These are phyloP conservation scores for Aspergillus sp. DNA, from an alignment of 2,329 filamentous ascomycete genomes.

Conservation along the genomic window DNA sequence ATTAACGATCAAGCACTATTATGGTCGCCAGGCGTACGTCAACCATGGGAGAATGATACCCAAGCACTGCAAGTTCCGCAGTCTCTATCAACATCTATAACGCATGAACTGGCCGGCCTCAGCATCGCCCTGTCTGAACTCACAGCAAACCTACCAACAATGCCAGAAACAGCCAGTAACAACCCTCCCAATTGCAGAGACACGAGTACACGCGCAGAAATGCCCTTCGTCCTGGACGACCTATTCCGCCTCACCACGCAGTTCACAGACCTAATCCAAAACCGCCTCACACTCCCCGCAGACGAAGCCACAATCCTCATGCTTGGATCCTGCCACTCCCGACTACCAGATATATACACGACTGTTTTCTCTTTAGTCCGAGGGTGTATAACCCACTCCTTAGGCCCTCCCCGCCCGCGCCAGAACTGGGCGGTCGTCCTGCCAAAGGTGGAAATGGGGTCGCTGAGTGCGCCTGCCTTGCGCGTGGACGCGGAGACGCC, in stretches of 20 bases:
- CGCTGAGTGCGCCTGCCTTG: background rate
- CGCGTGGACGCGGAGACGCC: background rate
- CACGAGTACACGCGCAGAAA: background rate
- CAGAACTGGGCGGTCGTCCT: background rate
- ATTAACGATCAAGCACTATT: background rate
- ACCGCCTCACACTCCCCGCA: background rate
- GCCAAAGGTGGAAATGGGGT: background rate
- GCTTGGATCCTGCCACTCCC: background rate
- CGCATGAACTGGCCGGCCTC: background rate
- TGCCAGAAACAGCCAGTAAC: too few species aligned
- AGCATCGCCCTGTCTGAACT: background rate
- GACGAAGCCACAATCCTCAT: background rate
- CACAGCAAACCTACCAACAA: background rate
- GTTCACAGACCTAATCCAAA: background rate
- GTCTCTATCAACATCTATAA: background rate
- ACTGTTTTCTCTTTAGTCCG: background rate
- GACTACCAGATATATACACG: background rate
- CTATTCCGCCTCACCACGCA: background rate
- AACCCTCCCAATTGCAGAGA: too few species aligned
- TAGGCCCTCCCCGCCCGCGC: too few species aligned
- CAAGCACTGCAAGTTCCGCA: background rate
- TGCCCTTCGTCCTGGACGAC: background rate
- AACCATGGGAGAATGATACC: background rate
- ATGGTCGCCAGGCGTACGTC: background rate
- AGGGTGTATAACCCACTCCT: background rate